Evolutionary conservation across 768 basidiomycete genomes (phyloP), one percentile per base, ranked within the genome.

Genomic region (Tulasnella sp.): DNA sequence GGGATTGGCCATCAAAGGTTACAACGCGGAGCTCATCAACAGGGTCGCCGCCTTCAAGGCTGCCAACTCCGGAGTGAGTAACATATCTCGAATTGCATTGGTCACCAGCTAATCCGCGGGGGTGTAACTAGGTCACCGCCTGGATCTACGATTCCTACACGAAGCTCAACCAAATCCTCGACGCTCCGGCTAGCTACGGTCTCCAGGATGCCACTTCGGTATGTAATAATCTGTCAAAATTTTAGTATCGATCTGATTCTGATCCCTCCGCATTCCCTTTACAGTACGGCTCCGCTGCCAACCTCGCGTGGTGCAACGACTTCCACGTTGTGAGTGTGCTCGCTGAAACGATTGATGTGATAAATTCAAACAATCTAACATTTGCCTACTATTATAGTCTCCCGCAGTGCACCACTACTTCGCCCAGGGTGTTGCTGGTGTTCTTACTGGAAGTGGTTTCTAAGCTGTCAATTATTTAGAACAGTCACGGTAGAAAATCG

Each of bases 71-170:
- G 62, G 62, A 68, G 62, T 68, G 36, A 27, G 62, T 14, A 12
- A n/a, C 34, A 39, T n/a, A 39, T 73, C 21, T 36, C 3, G 36
- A 36, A 62, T 10, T n/a, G 8, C n/a, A 4, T n/a, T 19, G 24
- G n/a, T 3, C 18, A 4, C 18, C 19, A 31, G 85, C 84, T 42
- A 86, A 90, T 83, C 80, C 84, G 14, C 19, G 16, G 58, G 72
- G 27, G 5, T 62, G 16, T 1, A 2, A 62, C 27, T 89, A 88
- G 1, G 91, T 91, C 83, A 76, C 83, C 36, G 88, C 88, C 0
- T 90, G 85, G 84, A 52, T 87, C 16, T 91, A 87, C 86, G 90
- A 92, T 80, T 85, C 90, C 2, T 85, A 88, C 81, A 80, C 88
- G 0, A 85, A 85, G 40, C 90, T 91, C 85, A 87, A 85, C 19